These are phyloP conservation scores for Melampsora larici-populina DNA, from an alignment of 1,284 basidiomycete species.

Conservation along the genomic window DNA sequence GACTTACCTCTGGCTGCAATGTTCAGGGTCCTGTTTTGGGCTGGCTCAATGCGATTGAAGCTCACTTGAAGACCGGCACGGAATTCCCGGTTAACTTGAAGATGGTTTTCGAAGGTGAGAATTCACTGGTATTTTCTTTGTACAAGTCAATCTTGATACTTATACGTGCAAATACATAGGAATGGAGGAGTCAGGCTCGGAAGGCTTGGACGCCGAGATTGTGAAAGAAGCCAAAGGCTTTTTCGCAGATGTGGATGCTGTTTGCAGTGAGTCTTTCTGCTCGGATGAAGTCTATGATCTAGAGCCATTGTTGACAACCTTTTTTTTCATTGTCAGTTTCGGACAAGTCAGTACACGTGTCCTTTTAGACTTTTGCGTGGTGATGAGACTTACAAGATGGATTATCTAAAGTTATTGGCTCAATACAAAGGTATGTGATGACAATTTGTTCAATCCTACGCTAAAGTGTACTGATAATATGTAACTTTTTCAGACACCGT, in stretches of 20 bases:
- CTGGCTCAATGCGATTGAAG: slow-evolving; percentile 92
- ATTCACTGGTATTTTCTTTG: no score
- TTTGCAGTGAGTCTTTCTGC: slow-evolving; percentile 63
- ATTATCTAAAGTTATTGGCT: slow-evolving; percentile 57
- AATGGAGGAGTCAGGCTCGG: slow-evolving; percentile 96
- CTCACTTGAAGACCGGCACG: slow-evolving; percentile 69
- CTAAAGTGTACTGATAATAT: no score
- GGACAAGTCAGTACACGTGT: slow-evolving; percentile 48
- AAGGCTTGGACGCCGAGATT: slow-evolving; percentile 88
- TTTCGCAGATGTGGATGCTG: slow-evolving; percentile 87
- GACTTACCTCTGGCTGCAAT: no score
- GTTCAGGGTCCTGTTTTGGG: slow-evolving; percentile 68
- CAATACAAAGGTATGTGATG: neutral
- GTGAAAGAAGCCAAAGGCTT: slow-evolving; percentile 73
- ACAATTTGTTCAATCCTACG: neutral
- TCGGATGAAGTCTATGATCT: no score
- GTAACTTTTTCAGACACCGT: no score
- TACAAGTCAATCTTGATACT: no score
- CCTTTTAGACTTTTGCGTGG: neutral
- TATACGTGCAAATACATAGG: slow-evolving; percentile 51
- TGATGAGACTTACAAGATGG: neutral
- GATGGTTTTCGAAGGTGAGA: slow-evolving; percentile 75
- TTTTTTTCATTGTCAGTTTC: slow-evolving; percentile 47
- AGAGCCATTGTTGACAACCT: no score
- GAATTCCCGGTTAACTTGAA: slow-evolving; percentile 89